These are phyloP conservation scores for Vitis hybrid DNA, from an alignment of 177 flowering plant genomes.

Conservation along the genomic window DNA sequence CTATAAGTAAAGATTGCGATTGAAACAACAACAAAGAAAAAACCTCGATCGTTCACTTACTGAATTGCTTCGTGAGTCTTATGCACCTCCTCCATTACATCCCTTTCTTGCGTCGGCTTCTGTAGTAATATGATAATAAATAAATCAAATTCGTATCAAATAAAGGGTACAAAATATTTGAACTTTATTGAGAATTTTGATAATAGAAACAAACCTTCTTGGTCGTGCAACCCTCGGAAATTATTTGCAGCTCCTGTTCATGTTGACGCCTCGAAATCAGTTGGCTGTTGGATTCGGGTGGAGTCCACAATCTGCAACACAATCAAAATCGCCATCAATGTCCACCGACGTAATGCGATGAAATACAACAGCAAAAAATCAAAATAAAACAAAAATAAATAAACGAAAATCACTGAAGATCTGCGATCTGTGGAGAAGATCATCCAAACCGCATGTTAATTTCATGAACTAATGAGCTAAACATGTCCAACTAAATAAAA, in stretches of 20 bases:
- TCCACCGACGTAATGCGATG: not conserved
- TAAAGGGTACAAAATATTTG: not conserved
- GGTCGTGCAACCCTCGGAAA: slow-evolving; percentile 55
- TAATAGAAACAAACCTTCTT: slow-evolving; percentile 30
- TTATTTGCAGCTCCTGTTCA: slow-evolving; percentile 60
- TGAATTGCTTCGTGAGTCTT: slow-evolving; percentile 82
- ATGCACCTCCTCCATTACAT: slow-evolving; percentile 67
- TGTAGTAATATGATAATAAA: slow-evolving; percentile 13
- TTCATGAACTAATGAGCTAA: not conserved
- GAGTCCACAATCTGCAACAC: slow-evolving; percentile 46
- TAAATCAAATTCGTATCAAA: not conserved
- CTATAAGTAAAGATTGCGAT: not conserved
- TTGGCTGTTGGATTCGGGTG: slow-evolving; percentile 45
- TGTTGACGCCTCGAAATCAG: slow-evolving; percentile 42
- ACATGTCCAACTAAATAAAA: not conserved
- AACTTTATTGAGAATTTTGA: not conserved
- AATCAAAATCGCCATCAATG: slow-evolving; percentile 10
- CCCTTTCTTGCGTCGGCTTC: slow-evolving; percentile 46
- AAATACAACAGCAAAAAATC: not conserved
- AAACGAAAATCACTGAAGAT: not conserved
- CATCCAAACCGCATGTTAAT: not conserved
- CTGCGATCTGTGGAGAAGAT: too few relatives aligned
- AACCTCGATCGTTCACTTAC: slow-evolving; percentile 42
- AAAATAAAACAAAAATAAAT: not conserved
- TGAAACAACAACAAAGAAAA: not conserved